Percentiles rank a stretch among this genome's conserved stretches.
Evolutionary conservation across 768 basidiomycete genomes (phyloP).

Genomic region (Melanogaster broomeanus): DNA sequence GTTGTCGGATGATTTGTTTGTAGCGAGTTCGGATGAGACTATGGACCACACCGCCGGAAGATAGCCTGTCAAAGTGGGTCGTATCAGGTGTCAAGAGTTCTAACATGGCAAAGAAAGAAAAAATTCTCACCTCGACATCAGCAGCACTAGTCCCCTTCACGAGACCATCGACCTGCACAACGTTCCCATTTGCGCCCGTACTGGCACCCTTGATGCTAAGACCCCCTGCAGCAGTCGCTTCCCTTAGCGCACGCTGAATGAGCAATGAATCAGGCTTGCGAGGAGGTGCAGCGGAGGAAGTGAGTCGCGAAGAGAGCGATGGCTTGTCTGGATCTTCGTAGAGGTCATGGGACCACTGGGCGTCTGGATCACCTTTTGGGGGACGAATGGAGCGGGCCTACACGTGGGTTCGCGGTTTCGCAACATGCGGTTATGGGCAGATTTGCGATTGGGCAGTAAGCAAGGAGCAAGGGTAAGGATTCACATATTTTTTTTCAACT

Average conservation of each 20-base stretch:
- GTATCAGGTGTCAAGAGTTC: not conserved
- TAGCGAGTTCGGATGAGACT: slow-evolving; percentile 38
- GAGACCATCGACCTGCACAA: slow-evolving; percentile 74
- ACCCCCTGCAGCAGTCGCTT: slow-evolving; percentile 47
- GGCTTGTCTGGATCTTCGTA: slow-evolving; percentile 59
- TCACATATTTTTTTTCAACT: slow-evolving; percentile 19
- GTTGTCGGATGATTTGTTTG: slow-evolving; percentile 27
- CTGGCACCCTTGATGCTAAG: slow-evolving; percentile 74
- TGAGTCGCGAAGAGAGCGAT: slow-evolving; percentile 58
- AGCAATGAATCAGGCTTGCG: slow-evolving; percentile 59
- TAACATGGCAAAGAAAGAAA: not conserved
- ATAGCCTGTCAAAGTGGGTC: slow-evolving; percentile 53
- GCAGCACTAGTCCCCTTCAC: slow-evolving; percentile 78
- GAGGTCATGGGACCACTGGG: slow-evolving; percentile 72
- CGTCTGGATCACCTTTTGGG: slow-evolving; percentile 66
- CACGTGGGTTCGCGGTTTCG: not conserved
- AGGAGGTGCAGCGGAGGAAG: slow-evolving; percentile 36
- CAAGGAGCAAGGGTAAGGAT: slow-evolving; percentile 6
- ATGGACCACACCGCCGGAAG: slow-evolving; percentile 80
- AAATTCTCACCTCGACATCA: slow-evolving; percentile 56
- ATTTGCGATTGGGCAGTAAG: not conserved
- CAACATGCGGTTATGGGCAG: not conserved
- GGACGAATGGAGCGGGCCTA: slow-evolving; percentile 48
- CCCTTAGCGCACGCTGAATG: slow-evolving; percentile 62
- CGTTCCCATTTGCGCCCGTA: slow-evolving; percentile 51